A percentile compares a stretch with the other conserved stretches of the same genome.
Evolutionary conservation across 2,329 filamentous ascomycete genomes (phyloP).

Genomic region (Clarireedia monteithiana): DNA sequence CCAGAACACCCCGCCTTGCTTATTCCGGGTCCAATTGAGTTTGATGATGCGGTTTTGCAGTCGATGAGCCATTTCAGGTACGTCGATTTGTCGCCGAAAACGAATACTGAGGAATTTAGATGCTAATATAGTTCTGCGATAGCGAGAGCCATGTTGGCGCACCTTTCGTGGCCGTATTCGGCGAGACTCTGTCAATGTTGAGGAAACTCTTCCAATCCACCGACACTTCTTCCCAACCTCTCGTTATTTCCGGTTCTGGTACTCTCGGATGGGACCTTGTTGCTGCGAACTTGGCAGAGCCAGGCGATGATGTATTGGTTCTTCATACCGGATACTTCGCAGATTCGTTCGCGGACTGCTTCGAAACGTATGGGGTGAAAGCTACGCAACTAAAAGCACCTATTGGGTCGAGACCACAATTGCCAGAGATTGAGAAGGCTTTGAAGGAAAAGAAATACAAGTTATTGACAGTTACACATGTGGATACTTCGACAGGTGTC

Average conservation of each 20-base stretch:
- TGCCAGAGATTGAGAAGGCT: slow-evolving; percentile 81
- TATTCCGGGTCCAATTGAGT: slow-evolving; percentile 96
- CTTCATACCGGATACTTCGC: slow-evolving; percentile 97
- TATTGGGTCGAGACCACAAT: slow-evolving; percentile 79
- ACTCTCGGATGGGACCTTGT: slow-evolving; percentile 97
- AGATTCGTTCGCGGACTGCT: slow-evolving; percentile 87
- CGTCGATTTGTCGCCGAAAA: not conserved
- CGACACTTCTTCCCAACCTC: slow-evolving; percentile 75
- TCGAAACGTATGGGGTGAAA: slow-evolving; percentile 83
- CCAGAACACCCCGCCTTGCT: slow-evolving; percentile 65
- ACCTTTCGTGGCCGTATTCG: slow-evolving; percentile 83
- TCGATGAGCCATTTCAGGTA: slow-evolving; percentile 94
- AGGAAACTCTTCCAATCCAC: slow-evolving; percentile 92
- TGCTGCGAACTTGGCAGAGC: slow-evolving; percentile 84
- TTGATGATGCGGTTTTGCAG: slow-evolving; percentile 91
- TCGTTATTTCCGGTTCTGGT: slow-evolving; percentile 88
- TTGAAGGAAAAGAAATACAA: slow-evolving; percentile 91
- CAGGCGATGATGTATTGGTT: slow-evolving; percentile 83
- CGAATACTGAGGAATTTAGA: no score
- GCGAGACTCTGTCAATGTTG: slow-evolving; percentile 79
- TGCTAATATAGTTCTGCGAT: slow-evolving; percentile 4
- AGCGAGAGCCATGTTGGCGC: slow-evolving; percentile 92
- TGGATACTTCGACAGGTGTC: slow-evolving; percentile 95
- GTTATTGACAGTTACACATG: slow-evolving; percentile 88
- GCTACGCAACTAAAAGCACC: slow-evolving; percentile 84